A percentile compares a stretch with the other conserved stretches of the same genome.
Evolutionary conservation across 176 grass and related monocot genomes (phyloP).

Genomic region (Phyllostachys edulis): DNA sequence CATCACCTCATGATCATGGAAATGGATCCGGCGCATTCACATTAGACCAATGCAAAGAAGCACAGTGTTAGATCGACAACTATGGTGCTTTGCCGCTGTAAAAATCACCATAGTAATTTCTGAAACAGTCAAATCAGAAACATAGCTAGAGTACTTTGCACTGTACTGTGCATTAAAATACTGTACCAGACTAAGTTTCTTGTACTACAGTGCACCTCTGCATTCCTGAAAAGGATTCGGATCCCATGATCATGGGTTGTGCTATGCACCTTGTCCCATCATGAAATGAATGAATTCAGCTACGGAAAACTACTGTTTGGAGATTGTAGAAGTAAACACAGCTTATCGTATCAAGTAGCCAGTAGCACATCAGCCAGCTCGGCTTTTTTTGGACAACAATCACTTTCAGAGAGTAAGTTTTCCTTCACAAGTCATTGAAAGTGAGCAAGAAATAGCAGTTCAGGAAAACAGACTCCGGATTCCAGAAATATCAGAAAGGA

Average conservation of each 20-base stretch:
- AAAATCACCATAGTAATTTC: too few relatives aligned
- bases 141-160: too few relatives aligned
- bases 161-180: too few relatives aligned
- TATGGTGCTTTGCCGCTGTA: too few relatives aligned
- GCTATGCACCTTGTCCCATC: not conserved
- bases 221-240: too few relatives aligned
- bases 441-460: not conserved
- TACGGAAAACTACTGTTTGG: not conserved
- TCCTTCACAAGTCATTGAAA: not conserved
- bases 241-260: not conserved
- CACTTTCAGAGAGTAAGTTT: not conserved
- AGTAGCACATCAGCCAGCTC: not conserved
- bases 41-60: too few relatives aligned
- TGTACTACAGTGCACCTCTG: too few relatives aligned
- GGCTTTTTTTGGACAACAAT: not conserved
- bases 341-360: not conserved
- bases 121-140: too few relatives aligned
- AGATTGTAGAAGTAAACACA: conserved; percentile 7
- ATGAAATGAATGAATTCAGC: not conserved
- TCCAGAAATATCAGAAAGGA: not conserved
- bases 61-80: too few relatives aligned
- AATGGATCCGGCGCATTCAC: too few relatives aligned
- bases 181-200: too few relatives aligned
- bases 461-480: not conserved
- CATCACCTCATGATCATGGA: conserved; percentile 14